Conservation (phyloP, 805 yeast genomes). For the Cephaloascus fragrans region DNA sequence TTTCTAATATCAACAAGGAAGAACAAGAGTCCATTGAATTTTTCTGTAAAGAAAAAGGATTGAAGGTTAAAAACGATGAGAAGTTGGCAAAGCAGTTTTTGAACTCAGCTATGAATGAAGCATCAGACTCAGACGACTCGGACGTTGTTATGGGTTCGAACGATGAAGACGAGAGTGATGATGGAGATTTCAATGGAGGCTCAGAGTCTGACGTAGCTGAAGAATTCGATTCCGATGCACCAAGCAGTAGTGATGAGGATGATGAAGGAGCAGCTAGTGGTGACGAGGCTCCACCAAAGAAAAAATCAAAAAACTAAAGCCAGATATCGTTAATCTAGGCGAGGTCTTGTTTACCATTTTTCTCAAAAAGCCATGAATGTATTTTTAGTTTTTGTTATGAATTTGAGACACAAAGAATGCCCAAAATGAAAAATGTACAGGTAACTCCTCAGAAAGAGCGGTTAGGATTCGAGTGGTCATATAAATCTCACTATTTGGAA, state of each 20-base stretch:
- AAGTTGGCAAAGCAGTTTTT: conserved; percentile 77
- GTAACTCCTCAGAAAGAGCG: too few species aligned
- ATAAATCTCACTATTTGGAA: too few species aligned
- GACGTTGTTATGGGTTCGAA: conserved; percentile 34
- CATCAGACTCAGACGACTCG: conserved; percentile 39
- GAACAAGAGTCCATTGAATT: conserved; percentile 77
- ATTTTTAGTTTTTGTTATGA: too few species aligned
- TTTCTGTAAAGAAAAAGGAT: conserved; percentile 67
- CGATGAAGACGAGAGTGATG: conserved; percentile 29
- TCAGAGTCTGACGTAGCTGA: conserved; percentile 70
- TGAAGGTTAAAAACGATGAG: conserved; percentile 81
- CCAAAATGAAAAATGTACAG: too few species aligned
- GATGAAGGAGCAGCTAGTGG: conserved; percentile 5
- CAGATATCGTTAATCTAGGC: background rate
- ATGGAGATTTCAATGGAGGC: conserved; percentile 68
- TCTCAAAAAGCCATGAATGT: too few species aligned
- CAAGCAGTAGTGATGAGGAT: conserved; percentile 14
- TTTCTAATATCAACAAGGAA: conserved; percentile 83
- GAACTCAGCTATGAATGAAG: conserved; percentile 63
- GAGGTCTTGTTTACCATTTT: too few species aligned
- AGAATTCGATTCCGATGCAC: conserved; percentile 67
- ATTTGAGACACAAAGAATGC: too few species aligned
- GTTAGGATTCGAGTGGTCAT: too few species aligned
- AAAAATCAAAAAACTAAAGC: conserved; percentile 13
- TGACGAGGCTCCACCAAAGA: conserved; percentile 22